A percentile compares a stretch with the other conserved stretches of the same genome.
Evolutionary conservation across 768 basidiomycete species (phyloP).

Genomic region (Tulasnella sp.): DNA sequence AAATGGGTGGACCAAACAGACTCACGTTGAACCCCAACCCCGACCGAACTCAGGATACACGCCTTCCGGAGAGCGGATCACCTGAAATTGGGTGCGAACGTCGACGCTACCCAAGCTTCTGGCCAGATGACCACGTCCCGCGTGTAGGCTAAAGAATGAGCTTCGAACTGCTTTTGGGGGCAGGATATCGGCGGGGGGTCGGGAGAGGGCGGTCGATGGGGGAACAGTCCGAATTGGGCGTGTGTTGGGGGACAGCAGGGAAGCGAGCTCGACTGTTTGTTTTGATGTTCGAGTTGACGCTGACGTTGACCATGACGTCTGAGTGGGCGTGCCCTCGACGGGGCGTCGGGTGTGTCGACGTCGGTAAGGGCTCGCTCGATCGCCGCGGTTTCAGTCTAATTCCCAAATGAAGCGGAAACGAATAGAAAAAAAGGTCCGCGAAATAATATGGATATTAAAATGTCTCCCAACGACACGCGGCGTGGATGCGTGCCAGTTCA

Average conservation of each 20-base stretch:
- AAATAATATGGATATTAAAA: neutral
- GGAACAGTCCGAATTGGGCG: neutral
- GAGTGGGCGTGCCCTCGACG: neutral
- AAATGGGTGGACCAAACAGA: neutral
- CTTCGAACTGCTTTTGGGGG: no score
- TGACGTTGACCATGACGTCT: neutral
- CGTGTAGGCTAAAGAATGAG: neutral
- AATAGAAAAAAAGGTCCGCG: neutral
- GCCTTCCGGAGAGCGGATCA: no score
- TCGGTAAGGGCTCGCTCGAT: neutral
- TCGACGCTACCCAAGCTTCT: neutral
- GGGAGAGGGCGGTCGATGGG: neutral
- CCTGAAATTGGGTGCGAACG: neutral
- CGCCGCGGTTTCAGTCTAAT: neutral
- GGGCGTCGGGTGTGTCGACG: neutral
- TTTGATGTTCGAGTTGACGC: neutral
- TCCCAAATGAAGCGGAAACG: neutral
- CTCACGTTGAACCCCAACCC: conserved; percentile 18
- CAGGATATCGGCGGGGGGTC: neutral
- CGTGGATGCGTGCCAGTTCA: neutral
- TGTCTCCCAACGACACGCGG: neutral
- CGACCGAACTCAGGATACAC: no score
- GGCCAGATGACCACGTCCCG: neutral
- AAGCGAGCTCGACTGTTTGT: neutral
- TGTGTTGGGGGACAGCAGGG: neutral